Evolutionary conservation across 1,284 basidiomycete genomes (phyloP).

Genomic region (Heterobasidion parviporum): DNA sequence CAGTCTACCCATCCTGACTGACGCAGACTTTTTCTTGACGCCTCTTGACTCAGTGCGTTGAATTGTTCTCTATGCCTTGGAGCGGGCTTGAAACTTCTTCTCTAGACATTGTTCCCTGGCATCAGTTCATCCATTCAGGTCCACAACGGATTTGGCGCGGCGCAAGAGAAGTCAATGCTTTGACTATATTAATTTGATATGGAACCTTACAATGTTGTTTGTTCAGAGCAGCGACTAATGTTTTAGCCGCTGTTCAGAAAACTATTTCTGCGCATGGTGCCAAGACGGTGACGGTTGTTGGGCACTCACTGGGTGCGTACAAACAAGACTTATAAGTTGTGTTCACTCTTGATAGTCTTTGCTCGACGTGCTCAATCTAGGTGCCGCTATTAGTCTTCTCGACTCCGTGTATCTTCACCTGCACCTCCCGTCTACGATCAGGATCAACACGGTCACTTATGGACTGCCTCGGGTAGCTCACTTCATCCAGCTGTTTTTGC

Average conservation of each 20-base stretch:
- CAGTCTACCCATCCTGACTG: slow-evolving; percentile 44
- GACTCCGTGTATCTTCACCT: slow-evolving; percentile 38
- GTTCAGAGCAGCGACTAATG: slow-evolving; percentile 21
- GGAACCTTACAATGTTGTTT: neutral
- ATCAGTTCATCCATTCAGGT: slow-evolving; percentile 37
- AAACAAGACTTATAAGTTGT: neutral
- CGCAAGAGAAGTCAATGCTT: slow-evolving; percentile 29
- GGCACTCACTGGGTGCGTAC: slow-evolving; percentile 30
- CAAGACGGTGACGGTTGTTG: slow-evolving; percentile 25
- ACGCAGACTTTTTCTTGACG: slow-evolving; percentile 36
- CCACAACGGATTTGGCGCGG: slow-evolving; percentile 48
- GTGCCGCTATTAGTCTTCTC: slow-evolving; percentile 40
- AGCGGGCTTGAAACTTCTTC: neutral
- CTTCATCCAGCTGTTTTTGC: neutral
- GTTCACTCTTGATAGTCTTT: neutral
- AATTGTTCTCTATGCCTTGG: neutral
- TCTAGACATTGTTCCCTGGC: slow-evolving; percentile 45
- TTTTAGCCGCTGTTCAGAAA: slow-evolving; percentile 27
- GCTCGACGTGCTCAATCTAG: slow-evolving; percentile 10
- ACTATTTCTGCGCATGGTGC: slow-evolving; percentile 21
- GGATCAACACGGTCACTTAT: slow-evolving; percentile 33
- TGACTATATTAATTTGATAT: neutral
- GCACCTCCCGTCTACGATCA: slow-evolving; percentile 27
- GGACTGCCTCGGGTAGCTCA: slow-evolving; percentile 41
- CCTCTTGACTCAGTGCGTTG: slow-evolving; percentile 23